Evolutionary conservation across 2,329 filamentous ascomycete genomes (phyloP).

Genomic region (Stemphylium beticola): DNA sequence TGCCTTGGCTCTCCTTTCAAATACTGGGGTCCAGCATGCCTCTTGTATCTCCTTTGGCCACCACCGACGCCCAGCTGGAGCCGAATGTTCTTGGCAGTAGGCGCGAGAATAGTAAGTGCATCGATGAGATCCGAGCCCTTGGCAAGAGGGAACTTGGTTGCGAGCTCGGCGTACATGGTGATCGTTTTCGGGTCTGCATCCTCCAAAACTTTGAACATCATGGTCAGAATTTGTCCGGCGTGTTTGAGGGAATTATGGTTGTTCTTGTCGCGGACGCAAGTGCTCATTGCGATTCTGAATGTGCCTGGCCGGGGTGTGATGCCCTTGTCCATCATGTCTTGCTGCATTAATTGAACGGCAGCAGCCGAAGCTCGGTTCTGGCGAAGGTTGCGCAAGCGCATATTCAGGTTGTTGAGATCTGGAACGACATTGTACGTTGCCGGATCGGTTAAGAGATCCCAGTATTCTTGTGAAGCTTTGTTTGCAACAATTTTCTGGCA

Average conservation of each 20-base stretch:
- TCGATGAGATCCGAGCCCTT: constrained; percentile 39
- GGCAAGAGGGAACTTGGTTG: constrained; percentile 33
- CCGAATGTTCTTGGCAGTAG: constrained; percentile 34
- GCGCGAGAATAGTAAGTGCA: constrained; percentile 36
- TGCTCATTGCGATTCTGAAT: constrained; percentile 74
- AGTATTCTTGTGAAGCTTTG: constrained; percentile 74
- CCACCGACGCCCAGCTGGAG: constrained; percentile 40
- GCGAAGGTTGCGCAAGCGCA: constrained; percentile 71
- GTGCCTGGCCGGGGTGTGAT: constrained; percentile 53
- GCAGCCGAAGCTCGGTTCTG: constrained; percentile 69
- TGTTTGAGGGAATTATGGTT: constrained; percentile 73
- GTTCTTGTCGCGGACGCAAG: constrained; percentile 76
- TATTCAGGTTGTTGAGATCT: constrained; percentile 73
- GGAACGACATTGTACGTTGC: constrained; percentile 67
- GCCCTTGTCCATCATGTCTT: constrained; percentile 35
- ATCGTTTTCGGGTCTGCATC: constrained; percentile 41
- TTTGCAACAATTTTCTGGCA: constrained; percentile 66
- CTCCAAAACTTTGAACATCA: constrained; percentile 35
- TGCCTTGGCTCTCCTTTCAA: constrained; percentile 27
- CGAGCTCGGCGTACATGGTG: constrained; percentile 41
- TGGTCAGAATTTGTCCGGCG: constrained; percentile 68
- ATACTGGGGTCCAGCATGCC: constrained; percentile 15
- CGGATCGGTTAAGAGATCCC: constrained; percentile 69
- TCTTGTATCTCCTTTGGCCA: constrained; percentile 2
- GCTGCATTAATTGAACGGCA: constrained; percentile 63